A percentile compares a stretch with the other conserved stretches of the same genome.
phyloP scores from a whole-genome alignment of 352 stramenopile species.

The Chrysophaeum taylorii region DNA sequence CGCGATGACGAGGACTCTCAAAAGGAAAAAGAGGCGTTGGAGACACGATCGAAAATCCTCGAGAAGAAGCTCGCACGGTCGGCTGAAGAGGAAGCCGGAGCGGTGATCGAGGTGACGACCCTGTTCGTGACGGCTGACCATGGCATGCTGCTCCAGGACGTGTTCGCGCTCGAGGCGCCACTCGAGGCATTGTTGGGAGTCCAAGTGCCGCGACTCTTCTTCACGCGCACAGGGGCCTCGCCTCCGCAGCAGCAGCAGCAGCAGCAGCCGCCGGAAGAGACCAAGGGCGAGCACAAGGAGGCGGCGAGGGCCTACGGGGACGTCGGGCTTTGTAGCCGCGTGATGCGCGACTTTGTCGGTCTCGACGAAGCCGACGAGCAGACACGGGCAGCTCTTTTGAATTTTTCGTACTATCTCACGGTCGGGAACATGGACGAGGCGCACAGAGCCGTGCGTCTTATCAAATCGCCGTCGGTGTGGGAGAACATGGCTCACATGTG shows the following conservation, averaged over 20 bases:
- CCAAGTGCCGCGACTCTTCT: slow-evolving; percentile 61
- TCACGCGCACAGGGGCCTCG: neutral
- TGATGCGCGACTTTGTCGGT: slow-evolving; percentile 77
- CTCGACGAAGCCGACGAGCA: slow-evolving; percentile 71
- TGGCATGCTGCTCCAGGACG: slow-evolving; percentile 76
- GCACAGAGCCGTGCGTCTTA: slow-evolving; percentile 77
- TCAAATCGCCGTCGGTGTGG: slow-evolving; percentile 80
- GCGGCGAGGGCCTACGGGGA: neutral
- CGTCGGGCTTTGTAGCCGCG: slow-evolving; percentile 44
- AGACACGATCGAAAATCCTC: too few species aligned
- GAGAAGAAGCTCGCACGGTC: too few species aligned
- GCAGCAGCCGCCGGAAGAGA: slow-evolving; percentile 28
- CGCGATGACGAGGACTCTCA: too few species aligned
- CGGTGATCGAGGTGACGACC: slow-evolving; percentile 58
- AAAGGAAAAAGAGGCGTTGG: too few species aligned
- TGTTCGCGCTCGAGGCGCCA: slow-evolving; percentile 64
- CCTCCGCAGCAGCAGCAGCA: slow-evolving; percentile 23
- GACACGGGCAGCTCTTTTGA: slow-evolving; percentile 68
- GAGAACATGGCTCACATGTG: slow-evolving; percentile 91
- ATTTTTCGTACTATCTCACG: slow-evolving; percentile 88
- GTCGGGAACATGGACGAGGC: slow-evolving; percentile 88
- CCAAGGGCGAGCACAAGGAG: slow-evolving; percentile 9
- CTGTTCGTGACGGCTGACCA: slow-evolving; percentile 78
- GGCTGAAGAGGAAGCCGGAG: neutral
- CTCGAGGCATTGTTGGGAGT: slow-evolving; percentile 67